These are phyloP conservation scores for Rachicladosporium sp. DNA, from an alignment of 2,329 filamentous ascomycete species.

Conservation along the genomic window DNA sequence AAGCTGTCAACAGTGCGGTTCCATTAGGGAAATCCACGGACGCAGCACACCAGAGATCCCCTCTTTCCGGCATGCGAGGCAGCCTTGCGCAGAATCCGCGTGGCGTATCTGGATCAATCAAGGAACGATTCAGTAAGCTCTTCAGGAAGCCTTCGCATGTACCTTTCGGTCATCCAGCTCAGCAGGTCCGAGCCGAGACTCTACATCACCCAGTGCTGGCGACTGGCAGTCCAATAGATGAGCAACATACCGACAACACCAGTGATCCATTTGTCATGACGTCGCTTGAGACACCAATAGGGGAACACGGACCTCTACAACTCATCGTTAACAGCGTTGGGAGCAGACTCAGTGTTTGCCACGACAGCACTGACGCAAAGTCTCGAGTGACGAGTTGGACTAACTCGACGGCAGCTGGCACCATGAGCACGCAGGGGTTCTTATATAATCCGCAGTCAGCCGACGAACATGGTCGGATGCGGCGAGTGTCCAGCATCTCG, in stretches of 20 bases:
- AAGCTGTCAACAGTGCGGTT: conserved; percentile 8
- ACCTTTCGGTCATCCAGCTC: conserved; percentile 31
- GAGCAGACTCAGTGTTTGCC: conserved; percentile 33
- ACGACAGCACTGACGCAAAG: conserved; percentile 35
- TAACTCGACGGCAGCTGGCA: conserved; percentile 48
- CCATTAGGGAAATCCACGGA: conserved; percentile 15
- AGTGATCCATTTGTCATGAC: conserved; percentile 2
- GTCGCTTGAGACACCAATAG: background rate
- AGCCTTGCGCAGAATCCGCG: conserved; percentile 1
- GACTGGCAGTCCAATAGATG: background rate
- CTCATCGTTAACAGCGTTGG: conserved; percentile 28
- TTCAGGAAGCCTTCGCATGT: conserved; percentile 34
- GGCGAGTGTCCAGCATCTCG: conserved; percentile 9
- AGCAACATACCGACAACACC: background rate
- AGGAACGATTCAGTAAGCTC: conserved; percentile 47
- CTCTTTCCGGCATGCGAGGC: conserved; percentile 6
- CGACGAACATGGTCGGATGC: conserved; percentile 5
- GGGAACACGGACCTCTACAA: background rate
- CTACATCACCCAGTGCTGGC: conserved; percentile 10
- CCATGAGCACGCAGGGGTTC: conserved; percentile 35
- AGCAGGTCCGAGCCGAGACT: conserved; percentile 36
- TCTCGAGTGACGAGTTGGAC: conserved; percentile 65
- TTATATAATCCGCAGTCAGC: conserved; percentile 5
- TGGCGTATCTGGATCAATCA: conserved; percentile 47
- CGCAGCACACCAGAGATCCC: background rate